These are phyloP conservation scores for Medicago lupulina DNA, from an alignment of 306 rosid species.

Conservation along the genomic window DNA sequence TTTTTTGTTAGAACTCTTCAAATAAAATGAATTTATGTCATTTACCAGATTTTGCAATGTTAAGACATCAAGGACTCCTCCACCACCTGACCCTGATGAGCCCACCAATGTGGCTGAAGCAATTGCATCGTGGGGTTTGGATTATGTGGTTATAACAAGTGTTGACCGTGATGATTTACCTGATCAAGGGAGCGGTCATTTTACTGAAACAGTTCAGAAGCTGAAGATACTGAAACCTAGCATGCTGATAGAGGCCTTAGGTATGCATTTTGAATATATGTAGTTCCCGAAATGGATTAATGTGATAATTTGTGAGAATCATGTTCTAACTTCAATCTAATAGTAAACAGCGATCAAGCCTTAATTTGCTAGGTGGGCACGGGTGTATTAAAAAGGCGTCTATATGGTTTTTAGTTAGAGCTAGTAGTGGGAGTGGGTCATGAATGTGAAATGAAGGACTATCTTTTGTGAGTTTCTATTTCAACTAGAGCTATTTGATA, in stretches of 20 bases:
- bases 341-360: constrained; percentile 3
- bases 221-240: constrained; percentile 86
- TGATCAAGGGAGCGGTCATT: constrained; percentile 98
- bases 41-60: constrained; percentile 90
- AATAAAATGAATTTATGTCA: constrained; percentile 26
- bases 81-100: constrained; percentile 92
- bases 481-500: constrained; percentile 17
- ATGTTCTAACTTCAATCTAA: constrained; percentile 28
- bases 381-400: constrained; percentile 6
- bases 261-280: constrained; percentile 51
- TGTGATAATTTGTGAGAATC: constrained; percentile 3
- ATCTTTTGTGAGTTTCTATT: constrained; percentile 19
- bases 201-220: constrained; percentile 91
- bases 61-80: constrained; percentile 95
- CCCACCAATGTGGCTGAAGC: constrained; percentile 99
- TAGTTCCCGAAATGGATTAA: constrained; percentile 26
- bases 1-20: constrained; percentile 23
- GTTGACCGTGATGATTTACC: constrained; percentile 96
- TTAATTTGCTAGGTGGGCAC: neutral
- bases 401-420: constrained; percentile 26
- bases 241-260: constrained; percentile 92
- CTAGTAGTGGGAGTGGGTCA: neutral
- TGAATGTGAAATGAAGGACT: constrained; percentile 32
- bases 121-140: constrained; percentile 98
- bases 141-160: constrained; percentile 95